Conservation (phyloP, 148 eudicot species). For the Rhododendron simsii region DNA sequence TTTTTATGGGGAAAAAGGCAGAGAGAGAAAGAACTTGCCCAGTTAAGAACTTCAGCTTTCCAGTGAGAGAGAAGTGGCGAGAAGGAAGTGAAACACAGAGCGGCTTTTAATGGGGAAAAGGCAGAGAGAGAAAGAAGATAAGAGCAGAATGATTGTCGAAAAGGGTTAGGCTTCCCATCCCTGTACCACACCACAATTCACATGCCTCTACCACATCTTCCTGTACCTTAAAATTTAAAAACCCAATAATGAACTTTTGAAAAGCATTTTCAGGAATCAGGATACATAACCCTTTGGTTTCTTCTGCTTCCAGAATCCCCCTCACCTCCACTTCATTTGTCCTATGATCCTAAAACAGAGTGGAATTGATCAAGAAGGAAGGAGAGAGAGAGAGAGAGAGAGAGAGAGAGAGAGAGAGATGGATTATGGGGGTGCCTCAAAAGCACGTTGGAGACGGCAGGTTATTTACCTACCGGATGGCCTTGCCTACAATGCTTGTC, state of each 20-base stretch:
- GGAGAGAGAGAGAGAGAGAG: not conserved
- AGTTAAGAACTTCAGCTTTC: not conserved
- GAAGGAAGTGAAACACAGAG: not conserved
- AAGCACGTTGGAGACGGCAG: slow-evolving; percentile 1
- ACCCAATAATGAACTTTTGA: not conserved
- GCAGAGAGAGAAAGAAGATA: not conserved
- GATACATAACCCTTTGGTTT: not conserved
- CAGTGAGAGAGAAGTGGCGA: not conserved
- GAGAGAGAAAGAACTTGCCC: not conserved
- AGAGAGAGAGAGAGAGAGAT: slow-evolving; percentile 4
- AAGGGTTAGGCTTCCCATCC: slow-evolving; percentile 20
- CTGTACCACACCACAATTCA: slow-evolving; percentile 20
- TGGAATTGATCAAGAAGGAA: not conserved
- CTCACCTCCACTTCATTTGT: not conserved
- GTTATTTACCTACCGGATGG: not conserved
- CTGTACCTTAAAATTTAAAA: not conserved
- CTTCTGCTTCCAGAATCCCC: slow-evolving; percentile 4
- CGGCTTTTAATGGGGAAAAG: not conserved
- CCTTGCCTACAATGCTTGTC: not conserved
- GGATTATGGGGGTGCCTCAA: not conserved
- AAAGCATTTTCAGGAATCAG: not conserved
- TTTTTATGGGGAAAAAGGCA: no score
- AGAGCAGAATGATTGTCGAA: slow-evolving; percentile 2
- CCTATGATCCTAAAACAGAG: not conserved
- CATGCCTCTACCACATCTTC: slow-evolving; percentile 13